phyloP scores from a whole-genome alignment of 306 rosid species.

The Sphenostylis stenocarpa region DNA sequence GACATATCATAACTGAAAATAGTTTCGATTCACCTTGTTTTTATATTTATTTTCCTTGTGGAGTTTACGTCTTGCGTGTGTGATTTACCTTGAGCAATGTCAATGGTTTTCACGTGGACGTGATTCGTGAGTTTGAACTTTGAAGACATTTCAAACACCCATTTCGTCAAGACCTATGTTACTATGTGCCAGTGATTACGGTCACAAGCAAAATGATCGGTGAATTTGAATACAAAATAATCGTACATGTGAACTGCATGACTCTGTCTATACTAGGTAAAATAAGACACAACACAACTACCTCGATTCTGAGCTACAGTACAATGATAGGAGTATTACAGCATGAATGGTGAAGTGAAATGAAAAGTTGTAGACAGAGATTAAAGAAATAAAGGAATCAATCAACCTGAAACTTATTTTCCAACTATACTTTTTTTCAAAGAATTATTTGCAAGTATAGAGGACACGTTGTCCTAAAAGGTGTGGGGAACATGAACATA shows the following conservation, averaged over 20 bases:
- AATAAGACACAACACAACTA: background rate
- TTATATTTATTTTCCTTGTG: background rate
- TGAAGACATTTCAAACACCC: background rate
- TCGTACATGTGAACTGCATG: background rate
- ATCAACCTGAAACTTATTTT: background rate
- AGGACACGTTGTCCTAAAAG: background rate
- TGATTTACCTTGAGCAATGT: background rate
- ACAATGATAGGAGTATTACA: background rate
- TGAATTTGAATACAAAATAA: background rate
- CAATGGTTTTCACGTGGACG: background rate
- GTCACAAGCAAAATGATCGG: background rate
- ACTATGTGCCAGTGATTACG: background rate
- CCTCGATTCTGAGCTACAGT: background rate
- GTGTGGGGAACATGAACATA: background rate
- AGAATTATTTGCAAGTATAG: background rate
- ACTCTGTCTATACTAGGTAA: background rate
- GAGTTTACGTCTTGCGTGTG: background rate
- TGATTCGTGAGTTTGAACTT: background rate
- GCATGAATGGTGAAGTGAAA: background rate
- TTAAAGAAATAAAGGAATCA: slow-evolving; percentile 24
- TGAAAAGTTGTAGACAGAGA: background rate
- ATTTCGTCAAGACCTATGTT: background rate
- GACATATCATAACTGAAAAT: too few relatives aligned
- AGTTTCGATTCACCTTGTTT: background rate
- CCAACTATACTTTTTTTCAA: background rate